phyloP scores from a whole-genome alignment of 2,329 filamentous ascomycete species.

The Aspergillus calidoustus region DNA sequence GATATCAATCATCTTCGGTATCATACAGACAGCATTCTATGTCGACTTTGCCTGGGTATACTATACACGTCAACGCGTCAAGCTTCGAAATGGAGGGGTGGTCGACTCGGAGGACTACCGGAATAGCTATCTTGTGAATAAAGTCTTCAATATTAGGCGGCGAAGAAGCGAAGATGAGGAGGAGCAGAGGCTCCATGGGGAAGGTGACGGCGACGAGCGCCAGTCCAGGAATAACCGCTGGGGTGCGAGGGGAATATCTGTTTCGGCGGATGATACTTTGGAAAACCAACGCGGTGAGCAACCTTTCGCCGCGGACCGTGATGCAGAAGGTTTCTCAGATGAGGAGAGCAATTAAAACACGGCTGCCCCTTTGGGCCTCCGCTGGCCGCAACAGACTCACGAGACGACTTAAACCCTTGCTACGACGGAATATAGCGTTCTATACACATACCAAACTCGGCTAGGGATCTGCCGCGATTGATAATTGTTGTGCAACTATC shows the following conservation, averaged over 20 bases:
- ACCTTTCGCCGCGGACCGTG: slow-evolving; percentile 17
- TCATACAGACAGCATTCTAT: slow-evolving; percentile 88
- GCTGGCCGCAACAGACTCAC: slow-evolving; percentile 11
- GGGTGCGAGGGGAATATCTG: slow-evolving; percentile 63
- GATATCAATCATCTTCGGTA: slow-evolving; percentile 80
- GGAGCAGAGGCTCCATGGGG: slow-evolving; percentile 41
- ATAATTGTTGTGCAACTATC: not conserved
- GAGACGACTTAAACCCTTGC: slow-evolving; percentile 1
- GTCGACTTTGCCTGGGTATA: slow-evolving; percentile 97
- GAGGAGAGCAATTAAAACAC: slow-evolving; percentile 24
- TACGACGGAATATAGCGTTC: not conserved
- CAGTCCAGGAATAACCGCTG: slow-evolving; percentile 52
- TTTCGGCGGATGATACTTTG: slow-evolving; percentile 61
- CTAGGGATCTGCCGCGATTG: slow-evolving; percentile 6
- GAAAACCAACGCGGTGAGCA: slow-evolving; percentile 28
- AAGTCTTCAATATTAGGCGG: slow-evolving; percentile 66
- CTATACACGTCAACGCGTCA: slow-evolving; percentile 89
- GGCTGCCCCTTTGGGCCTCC: slow-evolving; percentile 11
- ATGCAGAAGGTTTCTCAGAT: slow-evolving; percentile 29
- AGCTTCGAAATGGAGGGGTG: slow-evolving; percentile 84
- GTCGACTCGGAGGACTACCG: slow-evolving; percentile 89
- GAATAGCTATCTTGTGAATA: slow-evolving; percentile 80
- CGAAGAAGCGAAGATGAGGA: slow-evolving; percentile 45
- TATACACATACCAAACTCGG: slow-evolving; percentile 15
- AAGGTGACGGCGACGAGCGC: slow-evolving; percentile 32